Evolutionary conservation across 305 asterid species (phyloP).

Genomic region (Rubia peregrina): DNA sequence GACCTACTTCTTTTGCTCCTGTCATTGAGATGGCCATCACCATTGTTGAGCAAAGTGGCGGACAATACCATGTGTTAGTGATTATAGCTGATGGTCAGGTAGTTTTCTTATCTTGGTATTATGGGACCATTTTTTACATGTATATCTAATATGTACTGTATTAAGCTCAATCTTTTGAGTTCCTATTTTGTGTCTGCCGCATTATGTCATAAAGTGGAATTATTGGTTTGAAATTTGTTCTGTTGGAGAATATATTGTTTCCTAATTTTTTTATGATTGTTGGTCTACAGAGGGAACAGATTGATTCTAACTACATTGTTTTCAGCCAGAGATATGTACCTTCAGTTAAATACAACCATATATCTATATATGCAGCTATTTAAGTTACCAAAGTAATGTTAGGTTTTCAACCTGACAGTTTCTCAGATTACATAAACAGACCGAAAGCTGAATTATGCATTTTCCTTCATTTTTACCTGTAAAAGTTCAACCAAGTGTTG

Average conservation of each 20-base stretch:
- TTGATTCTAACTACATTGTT: neutral
- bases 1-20: constrained; percentile 95
- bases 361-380: neutral
- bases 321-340: neutral
- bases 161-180: neutral
- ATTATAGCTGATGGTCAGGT: constrained; percentile 97
- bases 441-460: neutral
- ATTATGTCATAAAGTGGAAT: neutral
- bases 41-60: constrained; percentile 82
- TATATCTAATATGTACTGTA: too few species aligned
- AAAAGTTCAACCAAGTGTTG: neutral
- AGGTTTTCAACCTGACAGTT: neutral
- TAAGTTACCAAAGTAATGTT: neutral
- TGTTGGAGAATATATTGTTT: neutral
- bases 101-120: constrained; percentile 8
- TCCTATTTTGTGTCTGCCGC: neutral
- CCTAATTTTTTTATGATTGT: neutral
- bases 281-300: neutral
- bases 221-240: neutral
- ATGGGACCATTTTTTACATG: neutral
- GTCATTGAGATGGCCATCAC: constrained; percentile 82
- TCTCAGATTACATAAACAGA: neutral
- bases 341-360: neutral
- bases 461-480: neutral
- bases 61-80: constrained; percentile 82